Base-by-base conservation (phyloP, 129 eudicot genomes). In the Centella asiatica region DNA sequence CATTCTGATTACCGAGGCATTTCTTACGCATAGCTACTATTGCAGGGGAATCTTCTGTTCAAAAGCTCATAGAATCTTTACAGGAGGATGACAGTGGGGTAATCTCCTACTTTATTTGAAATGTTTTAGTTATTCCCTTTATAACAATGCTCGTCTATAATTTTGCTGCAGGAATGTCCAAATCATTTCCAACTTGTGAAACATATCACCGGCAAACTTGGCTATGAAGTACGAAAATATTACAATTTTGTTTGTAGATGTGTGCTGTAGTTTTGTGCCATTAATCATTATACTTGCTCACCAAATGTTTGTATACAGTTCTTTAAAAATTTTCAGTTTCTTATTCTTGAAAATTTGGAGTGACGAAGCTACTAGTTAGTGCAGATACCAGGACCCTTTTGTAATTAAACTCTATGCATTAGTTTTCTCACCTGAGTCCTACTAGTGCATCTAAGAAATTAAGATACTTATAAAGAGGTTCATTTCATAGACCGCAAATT, bases 21-120 rank as follows among this genome's bases (percentile, higher is more conserved):
- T n/a, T n/a, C n/a, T n/a, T n/a, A n/a, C n/a, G n/a, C n/a, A n/a
- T n/a, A n/a, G n/a, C n/a, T n/a, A 12, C 40, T 40, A 48, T 33
- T 82, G 71, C 80, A 86, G 95, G 89, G 44, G 95, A 86, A 73
- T 69, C 49, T 68, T 78, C 89, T 62, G 78, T 86, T 51, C 81
- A 82, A 75, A 82, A 75, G 68, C 86, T 86, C 44, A 86, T 86
- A 74, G 74, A 70, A 65, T 79, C 82, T 44, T 62, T 78, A 23
- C 71, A 69, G 68, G 89, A 86, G 72, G 86, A 86, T 59, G 72
- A 71, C 3, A 57, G 27, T 20, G 70, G 54, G 84, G 83, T 78
- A 69, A 59, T 56, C 54, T 33, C 46, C 44, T 52, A 10, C n/a
- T 19, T 37, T 0, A 42, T 46, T 4, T 11, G 5, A 49, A 20